A percentile compares a stretch with the other conserved stretches of the same genome.
These are phyloP conservation scores for Gossypium aridum DNA, from an alignment of 441 rosid species.

Conservation along the genomic window DNA sequence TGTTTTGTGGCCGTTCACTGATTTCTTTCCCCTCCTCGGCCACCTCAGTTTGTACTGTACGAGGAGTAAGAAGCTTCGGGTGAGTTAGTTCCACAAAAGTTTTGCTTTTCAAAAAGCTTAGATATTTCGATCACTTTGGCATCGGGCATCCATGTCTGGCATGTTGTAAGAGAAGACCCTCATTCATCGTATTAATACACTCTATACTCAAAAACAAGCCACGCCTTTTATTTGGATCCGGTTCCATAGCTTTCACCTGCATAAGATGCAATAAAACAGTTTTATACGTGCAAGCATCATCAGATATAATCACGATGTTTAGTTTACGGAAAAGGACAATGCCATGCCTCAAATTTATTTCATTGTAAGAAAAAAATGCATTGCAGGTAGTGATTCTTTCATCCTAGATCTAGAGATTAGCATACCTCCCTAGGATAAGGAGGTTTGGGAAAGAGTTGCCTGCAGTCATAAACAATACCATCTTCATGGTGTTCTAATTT, in stretches of 20 bases:
- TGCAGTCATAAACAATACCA: slow-evolving; percentile 79
- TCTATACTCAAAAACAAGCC: slow-evolving; percentile 63
- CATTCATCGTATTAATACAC: slow-evolving; percentile 85
- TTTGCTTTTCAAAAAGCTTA: slow-evolving; percentile 92
- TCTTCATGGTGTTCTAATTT: slow-evolving; percentile 90
- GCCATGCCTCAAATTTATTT: not conserved
- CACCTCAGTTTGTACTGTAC: slow-evolving; percentile 28
- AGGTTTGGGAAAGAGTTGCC: slow-evolving; percentile 87
- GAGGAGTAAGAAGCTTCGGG: slow-evolving; percentile 53
- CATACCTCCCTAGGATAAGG: slow-evolving; percentile 94
- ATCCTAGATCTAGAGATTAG: slow-evolving; percentile 9
- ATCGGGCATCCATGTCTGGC: slow-evolving; percentile 71
- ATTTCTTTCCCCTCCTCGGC: slow-evolving; percentile 26
- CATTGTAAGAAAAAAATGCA: not conserved
- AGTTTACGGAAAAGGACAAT: not conserved
- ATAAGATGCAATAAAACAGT: not conserved
- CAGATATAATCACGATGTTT: not conserved
- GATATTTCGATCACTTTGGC: slow-evolving; percentile 82
- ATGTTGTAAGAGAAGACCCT: slow-evolving; percentile 78
- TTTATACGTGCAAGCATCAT: not conserved
- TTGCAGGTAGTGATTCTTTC: not conserved
- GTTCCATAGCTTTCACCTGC: slow-evolving; percentile 72
- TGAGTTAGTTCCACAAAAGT: slow-evolving; percentile 74
- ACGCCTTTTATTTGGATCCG: slow-evolving; percentile 50
- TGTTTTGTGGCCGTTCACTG: slow-evolving; percentile 40